A percentile compares a stretch with the other conserved stretches of the same genome.
Evolutionary conservation across 352 stramenopile genomes (phyloP).

Genomic region (Peronospora destructor): DNA sequence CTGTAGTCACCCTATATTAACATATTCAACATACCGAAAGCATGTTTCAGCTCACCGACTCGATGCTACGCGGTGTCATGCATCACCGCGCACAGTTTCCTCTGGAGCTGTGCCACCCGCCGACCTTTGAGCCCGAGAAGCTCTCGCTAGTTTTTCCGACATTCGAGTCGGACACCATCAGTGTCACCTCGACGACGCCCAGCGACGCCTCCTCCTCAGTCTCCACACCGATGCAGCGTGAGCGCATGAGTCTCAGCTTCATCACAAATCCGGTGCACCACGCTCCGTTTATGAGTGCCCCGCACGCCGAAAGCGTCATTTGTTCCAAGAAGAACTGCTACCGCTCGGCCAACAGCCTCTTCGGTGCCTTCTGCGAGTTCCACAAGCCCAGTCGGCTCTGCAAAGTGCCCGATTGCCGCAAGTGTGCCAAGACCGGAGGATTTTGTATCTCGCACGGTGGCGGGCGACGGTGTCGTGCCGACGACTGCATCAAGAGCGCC

Average conservation of each 20-base stretch:
- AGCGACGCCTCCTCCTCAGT: conserved; percentile 15
- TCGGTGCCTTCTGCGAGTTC: conserved; percentile 53
- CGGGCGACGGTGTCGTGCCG: conserved; percentile 41
- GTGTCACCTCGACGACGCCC: conserved; percentile 21
- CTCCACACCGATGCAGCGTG: conserved; percentile 17
- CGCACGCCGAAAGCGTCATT: conserved; percentile 14
- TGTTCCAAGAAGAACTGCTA: conserved; percentile 68
- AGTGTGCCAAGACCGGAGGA: conserved; percentile 64
- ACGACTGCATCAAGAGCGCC: conserved; percentile 60
- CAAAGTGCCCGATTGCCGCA: conserved; percentile 49
- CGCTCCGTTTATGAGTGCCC: not conserved
- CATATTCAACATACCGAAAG: not conserved
- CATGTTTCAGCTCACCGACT: conserved; percentile 28
- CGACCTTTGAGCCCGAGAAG: conserved; percentile 17
- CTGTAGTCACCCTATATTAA: conserved; percentile 6
- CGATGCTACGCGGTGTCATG: conserved; percentile 18
- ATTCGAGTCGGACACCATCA: conserved; percentile 22
- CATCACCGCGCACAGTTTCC: conserved; percentile 26
- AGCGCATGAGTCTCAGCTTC: conserved; percentile 59
- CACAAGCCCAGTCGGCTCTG: conserved; percentile 66
- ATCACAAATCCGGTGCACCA: conserved; percentile 35
- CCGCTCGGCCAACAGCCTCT: conserved; percentile 35
- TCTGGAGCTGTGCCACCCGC: conserved; percentile 19
- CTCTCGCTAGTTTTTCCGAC: conserved; percentile 15
- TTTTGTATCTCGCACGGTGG: conserved; percentile 74